Percentiles rank a stretch among this genome's conserved stretches.
Conservation (phyloP, 352 stramenopile genomes). For the Blastocystis hominis region DNA sequence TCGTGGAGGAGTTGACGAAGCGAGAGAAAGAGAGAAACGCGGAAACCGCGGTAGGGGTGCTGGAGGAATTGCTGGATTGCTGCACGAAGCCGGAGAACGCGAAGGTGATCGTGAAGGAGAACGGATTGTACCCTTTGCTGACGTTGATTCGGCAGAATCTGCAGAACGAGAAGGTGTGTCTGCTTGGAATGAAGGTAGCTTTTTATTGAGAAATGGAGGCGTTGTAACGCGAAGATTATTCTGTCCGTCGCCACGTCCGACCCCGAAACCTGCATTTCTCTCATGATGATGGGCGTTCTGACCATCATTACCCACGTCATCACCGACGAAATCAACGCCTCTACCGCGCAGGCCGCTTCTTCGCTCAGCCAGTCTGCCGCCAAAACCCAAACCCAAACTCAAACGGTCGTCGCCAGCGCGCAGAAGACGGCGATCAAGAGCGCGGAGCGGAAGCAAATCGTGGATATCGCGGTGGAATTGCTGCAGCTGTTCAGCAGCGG, state of each 20-base stretch:
- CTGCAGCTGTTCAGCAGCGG: not conserved
- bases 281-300: slow-evolving; percentile 14
- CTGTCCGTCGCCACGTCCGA: not conserved
- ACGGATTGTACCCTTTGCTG: slow-evolving; percentile 18
- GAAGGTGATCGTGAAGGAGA: not conserved
- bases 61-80: not conserved
- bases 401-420: not conserved
- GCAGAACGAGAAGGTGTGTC: not conserved
- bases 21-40: not conserved
- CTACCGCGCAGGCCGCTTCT: not conserved
- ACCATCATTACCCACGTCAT: not conserved
- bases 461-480: not conserved
- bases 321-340: not conserved
- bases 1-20: not conserved
- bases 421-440: not conserved
- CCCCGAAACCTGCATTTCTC: not conserved
- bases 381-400: not conserved
- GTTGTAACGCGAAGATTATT: not conserved
- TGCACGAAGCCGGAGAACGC: not conserved
- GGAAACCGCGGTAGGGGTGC: not conserved
- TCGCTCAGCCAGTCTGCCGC: not conserved
- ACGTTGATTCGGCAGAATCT: not conserved
- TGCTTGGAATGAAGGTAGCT: not conserved
- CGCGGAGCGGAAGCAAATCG: not conserved
- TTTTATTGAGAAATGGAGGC: not conserved